Base-by-base conservation (phyloP, 345 rosid genomes). In the Combretum micranthum region DNA sequence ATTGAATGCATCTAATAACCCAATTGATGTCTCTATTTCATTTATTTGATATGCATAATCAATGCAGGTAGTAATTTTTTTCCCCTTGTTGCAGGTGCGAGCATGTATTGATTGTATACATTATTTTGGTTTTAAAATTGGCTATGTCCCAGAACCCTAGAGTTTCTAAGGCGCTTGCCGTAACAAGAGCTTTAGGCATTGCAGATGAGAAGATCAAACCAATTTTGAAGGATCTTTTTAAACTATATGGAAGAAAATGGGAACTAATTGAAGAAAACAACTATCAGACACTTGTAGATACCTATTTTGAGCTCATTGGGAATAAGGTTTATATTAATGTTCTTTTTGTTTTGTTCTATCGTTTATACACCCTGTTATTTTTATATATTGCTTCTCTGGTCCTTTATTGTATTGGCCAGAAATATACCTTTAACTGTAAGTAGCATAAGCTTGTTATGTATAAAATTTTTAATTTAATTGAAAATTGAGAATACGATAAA, bases 261-360 rank as follows among this genome's bases (percentile, higher is more conserved):
- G 85, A 76, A 4, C 64, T 4, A 4, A 73, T 90, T 0, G 87
- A 74, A 77, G 64, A 77, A 32, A 88, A 90, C 52, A 69, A 80
- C 49, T 87, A 80, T 45, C 71, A 66, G 21, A 73, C 77, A 42
- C 67, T 90, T 4, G 20, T 77, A 48, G 90, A 90, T 53, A 72
- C 80, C 25, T 81, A 77, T 57, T 84, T 76, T 57, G 80, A 81
- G 58, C 20, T 7, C n/a, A 70, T 75, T 39, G 85, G 77, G 42
- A 67, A 57, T 50, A 59, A 76, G 73, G 80, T 75, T 55, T 32
- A 45, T 42, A 18, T 50, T n/a, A 4, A 42, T 13, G 14, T 52
- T 52, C 18, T 20, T 20, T 44, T 52, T 23, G 20, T 32, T 19
- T 21, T 10, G 17, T 51, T 20, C 4, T 5, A 50, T 2, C 52